Evolutionary conservation across 768 basidiomycete genomes (phyloP), one percentile per base, ranked within the genome.

Genomic region (Astraeus odoratus): DNA sequence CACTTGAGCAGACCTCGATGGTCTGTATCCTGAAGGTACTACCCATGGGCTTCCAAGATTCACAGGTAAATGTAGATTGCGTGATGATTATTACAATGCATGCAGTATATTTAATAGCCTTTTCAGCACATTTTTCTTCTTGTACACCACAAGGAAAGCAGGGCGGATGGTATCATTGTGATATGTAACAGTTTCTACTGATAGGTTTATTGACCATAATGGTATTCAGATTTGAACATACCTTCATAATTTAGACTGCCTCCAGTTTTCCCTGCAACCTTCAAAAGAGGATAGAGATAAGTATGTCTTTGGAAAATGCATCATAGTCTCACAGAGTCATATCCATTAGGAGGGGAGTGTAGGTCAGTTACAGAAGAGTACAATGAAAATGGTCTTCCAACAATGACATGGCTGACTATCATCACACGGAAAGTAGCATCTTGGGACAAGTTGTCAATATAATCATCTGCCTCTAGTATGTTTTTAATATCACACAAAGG

Each of bases 61-160:
- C n/a, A n/a, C n/a, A n/a, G n/a, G n/a, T n/a, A n/a, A n/a, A n/a
- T n/a, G n/a, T n/a, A n/a, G n/a, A n/a, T n/a, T n/a, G n/a, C n/a
- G n/a, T 18, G 33, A 18, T 23, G 16, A 30, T 15, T 26, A 15
- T 55, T 52, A 64, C 10, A 55, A 59, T 20, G 41, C 57, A 8
- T 64, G 42, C 13, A 61, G 62, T 8, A 57, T 64, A 51, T 66
- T 64, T 37, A 64, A 64, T 9, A 64, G 47, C 23, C 37, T 54
- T 35, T 42, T 56, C 22, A 66, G 44, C 30, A 64, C 43, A 29
- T 46, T 43, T 40, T 64, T 61, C 29, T 58, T 38, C 15, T 75
- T 77, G 52, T 83, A 84, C 16, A 82, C 73, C n/a, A 84, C 60
- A 44, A 83, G 66, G 60, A 74, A 84, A 0, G 78, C 78, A n/a